phyloP scores from a whole-genome alignment of 306 rosid genomes.

The Quercus engelmannii region DNA sequence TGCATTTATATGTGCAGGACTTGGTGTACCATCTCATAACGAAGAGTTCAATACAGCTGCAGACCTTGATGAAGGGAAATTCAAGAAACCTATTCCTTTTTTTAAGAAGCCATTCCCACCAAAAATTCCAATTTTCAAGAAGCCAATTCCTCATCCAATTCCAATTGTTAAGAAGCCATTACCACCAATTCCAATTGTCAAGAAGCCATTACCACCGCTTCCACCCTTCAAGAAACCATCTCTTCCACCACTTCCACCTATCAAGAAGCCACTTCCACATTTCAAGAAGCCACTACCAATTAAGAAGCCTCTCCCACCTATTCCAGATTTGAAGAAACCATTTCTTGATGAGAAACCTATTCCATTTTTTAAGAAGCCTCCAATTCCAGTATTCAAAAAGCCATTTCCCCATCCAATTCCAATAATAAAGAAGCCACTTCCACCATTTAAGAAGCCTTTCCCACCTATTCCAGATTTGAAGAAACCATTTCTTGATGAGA shows the following conservation, averaged over 20 bases:
- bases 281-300: slow-evolving; percentile 19
- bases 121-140: background rate
- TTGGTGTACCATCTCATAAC: background rate
- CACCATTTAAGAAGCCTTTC: slow-evolving; percentile 12
- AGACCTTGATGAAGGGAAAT: slow-evolving; percentile 14
- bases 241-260: background rate
- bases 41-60: background rate
- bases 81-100: background rate
- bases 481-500: background rate
- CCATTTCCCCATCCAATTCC: slow-evolving; percentile 1
- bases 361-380: slow-evolving; percentile 4
- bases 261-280: slow-evolving; percentile 1
- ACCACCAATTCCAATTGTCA: background rate
- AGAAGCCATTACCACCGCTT: background rate
- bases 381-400: background rate
- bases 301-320: slow-evolving; percentile 3
- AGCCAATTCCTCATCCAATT: background rate
- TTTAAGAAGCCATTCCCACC: background rate
- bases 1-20: background rate
- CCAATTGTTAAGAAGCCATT: background rate
- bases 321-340: background rate
- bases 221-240: background rate
- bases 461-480: background rate
- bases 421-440: slow-evolving; percentile 1
- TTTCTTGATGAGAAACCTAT: background rate